Evolutionary conservation across 2,329 filamentous ascomycete species (phyloP).

Genomic region (Diplodia corticola): DNA sequence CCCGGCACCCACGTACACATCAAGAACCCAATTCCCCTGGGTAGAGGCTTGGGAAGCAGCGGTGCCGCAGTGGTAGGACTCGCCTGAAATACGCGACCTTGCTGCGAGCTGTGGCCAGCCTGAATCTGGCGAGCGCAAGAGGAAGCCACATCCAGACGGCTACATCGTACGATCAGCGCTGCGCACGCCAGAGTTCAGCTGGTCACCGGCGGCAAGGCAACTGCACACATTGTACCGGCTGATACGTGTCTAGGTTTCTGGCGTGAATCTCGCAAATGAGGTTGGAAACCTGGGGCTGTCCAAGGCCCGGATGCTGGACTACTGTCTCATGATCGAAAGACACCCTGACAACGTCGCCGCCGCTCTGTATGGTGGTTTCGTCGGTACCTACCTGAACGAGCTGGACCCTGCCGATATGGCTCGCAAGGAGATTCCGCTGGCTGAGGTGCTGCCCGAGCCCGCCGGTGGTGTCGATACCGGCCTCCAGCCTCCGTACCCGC

Average conservation of each 20-base stretch:
- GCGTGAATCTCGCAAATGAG: constrained; percentile 89
- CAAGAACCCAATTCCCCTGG: constrained; percentile 91
- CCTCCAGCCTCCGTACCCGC: constrained; percentile 81
- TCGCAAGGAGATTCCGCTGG: constrained; percentile 88
- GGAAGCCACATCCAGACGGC: background rate
- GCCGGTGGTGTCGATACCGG: constrained; percentile 92
- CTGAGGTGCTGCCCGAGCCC: constrained; percentile 86
- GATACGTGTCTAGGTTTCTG: constrained; percentile 58
- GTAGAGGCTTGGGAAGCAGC: constrained; percentile 89
- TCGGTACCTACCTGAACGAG: constrained; percentile 94
- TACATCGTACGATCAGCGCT: constrained; percentile 4
- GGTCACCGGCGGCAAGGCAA: constrained; percentile 7
- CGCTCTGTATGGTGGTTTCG: constrained; percentile 92
- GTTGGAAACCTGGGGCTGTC: constrained; percentile 76
- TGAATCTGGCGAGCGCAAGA: background rate
- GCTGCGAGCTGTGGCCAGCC: background rate
- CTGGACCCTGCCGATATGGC: constrained; percentile 85
- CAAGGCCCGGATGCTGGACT: constrained; percentile 85
- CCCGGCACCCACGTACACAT: constrained; percentile 92
- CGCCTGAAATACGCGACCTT: constrained; percentile 11
- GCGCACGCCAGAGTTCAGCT: background rate
- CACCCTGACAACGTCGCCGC: constrained; percentile 69
- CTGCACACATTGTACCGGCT: constrained; percentile 13
- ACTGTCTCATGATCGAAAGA: constrained; percentile 89
- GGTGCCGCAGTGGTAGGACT: constrained; percentile 75